These are phyloP conservation scores for Carallia brachiata DNA, from an alignment of 345 rosid genomes.

Conservation along the genomic window DNA sequence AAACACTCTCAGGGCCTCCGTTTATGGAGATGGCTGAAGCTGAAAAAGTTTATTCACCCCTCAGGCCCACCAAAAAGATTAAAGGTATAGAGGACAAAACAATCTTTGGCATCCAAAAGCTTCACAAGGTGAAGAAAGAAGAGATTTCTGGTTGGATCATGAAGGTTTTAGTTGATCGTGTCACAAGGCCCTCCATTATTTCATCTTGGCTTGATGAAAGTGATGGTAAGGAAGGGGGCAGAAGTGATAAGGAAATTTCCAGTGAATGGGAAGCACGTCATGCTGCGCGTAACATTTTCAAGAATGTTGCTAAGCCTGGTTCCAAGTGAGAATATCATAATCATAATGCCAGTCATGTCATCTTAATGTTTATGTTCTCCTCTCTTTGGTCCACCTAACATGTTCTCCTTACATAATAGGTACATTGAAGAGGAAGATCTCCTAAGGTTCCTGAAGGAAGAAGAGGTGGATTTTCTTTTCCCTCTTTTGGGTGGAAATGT, in stretches of 20 bases:
- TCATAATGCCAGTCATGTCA: neutral
- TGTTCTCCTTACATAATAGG: constrained; percentile 31
- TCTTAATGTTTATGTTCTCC: neutral
- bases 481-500: constrained; percentile 52
- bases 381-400: constrained; percentile 2
- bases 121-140: constrained; percentile 63
- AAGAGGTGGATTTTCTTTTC: constrained; percentile 67
- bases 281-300: constrained; percentile 57
- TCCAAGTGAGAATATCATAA: constrained; percentile 40
- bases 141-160: constrained; percentile 76
- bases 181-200: constrained; percentile 53
- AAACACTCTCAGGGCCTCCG: constrained; percentile 62
- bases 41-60: constrained; percentile 39
- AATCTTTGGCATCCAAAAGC: constrained; percentile 50
- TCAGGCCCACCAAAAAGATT: constrained; percentile 38
- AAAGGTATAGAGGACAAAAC: constrained; percentile 34
- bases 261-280: constrained; percentile 63
- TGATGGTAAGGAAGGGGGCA: neutral
- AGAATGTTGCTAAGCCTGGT: constrained; percentile 39
- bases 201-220: constrained; percentile 50
- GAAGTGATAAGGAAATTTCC: constrained; percentile 33
- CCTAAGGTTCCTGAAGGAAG: constrained; percentile 59
- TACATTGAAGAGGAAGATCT: constrained; percentile 63
- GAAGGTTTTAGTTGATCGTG: constrained; percentile 62
- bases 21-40: constrained; percentile 35